Evolutionary conservation across 352 stramenopile species (phyloP).

Genomic region (Globisporangium yorkense): DNA sequence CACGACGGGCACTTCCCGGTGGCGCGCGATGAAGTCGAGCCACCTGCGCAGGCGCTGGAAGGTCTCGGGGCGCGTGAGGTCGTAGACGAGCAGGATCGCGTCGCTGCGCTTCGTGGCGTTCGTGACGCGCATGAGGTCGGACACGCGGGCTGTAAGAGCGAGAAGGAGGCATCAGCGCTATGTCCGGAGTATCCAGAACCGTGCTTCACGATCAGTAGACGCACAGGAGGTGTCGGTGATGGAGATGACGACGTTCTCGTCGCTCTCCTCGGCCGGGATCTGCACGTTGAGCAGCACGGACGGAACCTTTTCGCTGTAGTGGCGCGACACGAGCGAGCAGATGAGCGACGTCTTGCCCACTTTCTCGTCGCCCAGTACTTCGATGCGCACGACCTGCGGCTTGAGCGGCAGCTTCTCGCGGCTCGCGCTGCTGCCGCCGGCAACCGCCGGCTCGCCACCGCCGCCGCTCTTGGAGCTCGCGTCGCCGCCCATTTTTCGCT

Average conservation of each 20-base stretch:
- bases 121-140: conserved; percentile 79
- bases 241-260: conserved; percentile 87
- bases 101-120: conserved; percentile 83
- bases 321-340: conserved; percentile 83
- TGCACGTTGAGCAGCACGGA: conserved; percentile 84
- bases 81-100: conserved; percentile 84
- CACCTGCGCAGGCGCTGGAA: conserved; percentile 80
- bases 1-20: conserved; percentile 84
- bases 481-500: conserved; percentile 5
- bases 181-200: neutral
- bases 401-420: conserved; percentile 58
- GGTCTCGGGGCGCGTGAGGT: conserved; percentile 77
- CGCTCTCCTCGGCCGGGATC: conserved; percentile 85
- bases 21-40: conserved; percentile 84
- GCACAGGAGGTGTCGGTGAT: conserved; percentile 86
- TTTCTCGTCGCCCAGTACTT: conserved; percentile 87
- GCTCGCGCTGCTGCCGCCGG: neutral
- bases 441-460: conserved; percentile 8
- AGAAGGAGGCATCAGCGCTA: no score
- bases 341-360: conserved; percentile 91
- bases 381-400: conserved; percentile 81
- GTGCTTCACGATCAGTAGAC: conserved; percentile 7
- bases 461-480: conserved; percentile 18
- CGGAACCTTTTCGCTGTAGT: conserved; percentile 86
- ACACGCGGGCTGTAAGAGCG: conserved; percentile 39